Base-by-base conservation (phyloP, 805 yeast genomes). In the Groenewaldozyma tartarivorans region DNA sequence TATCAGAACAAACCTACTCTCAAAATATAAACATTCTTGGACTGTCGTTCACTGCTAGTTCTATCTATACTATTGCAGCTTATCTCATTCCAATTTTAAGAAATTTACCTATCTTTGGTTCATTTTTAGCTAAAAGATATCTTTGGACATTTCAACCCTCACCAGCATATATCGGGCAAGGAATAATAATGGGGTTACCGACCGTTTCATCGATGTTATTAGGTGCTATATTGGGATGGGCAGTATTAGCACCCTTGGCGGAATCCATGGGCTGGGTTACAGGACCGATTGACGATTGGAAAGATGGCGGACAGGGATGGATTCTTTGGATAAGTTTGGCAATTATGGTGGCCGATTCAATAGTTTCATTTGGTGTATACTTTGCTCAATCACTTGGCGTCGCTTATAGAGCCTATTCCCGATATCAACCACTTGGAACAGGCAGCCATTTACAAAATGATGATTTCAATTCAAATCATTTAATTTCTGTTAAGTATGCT, bases 91-190 rank as follows among this genome's bases (percentile, higher is more conserved):
- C 96, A 0, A 60, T 74, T 11, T 51, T 92, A 9, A 69, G 76
- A 39, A 66, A 66, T 32, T 52, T 92, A 4, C 96, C 96, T 0
- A 54, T 90, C 1, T 83, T 90, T 57, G 97, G 97, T 0, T 30
- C 51, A 1, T 53, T 55, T 35, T 62, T 85, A 16, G 82, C 95
- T 0, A 53, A 62, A 17, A 61, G 68, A 15, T 83, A 84, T 60
- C 68, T 82, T 35, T 84, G 96, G 92, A 79, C 81, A 44, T 73
- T 92, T 45, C 95, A 92, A 58, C 96, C 96, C 0, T 86, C 96
- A 0, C 98, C 98, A 0, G 97, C 97, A 0, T 90, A 90, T 57
- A 73, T 92, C 27, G 98, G 98, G 2, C 98, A 90, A 61, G 98
- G 98, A 3, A 86, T 92, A 32, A 90, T 90, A 43, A 90, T 90